Evolutionary conservation across 305 asterid genomes (phyloP).

Genomic region (Fraxinus sp.): DNA sequence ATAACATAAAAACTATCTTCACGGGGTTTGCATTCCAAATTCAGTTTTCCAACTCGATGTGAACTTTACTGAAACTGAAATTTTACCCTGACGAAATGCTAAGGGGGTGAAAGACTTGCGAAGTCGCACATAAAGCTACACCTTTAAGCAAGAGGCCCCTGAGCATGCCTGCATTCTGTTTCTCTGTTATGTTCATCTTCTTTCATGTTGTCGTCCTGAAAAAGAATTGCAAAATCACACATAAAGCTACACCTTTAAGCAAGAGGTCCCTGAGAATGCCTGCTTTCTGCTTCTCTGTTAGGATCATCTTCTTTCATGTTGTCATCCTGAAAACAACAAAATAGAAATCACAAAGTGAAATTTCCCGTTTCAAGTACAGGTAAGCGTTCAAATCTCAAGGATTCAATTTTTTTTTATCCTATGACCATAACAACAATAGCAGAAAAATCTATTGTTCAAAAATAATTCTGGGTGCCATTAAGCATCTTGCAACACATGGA

Average conservation of each 20-base stretch:
- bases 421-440: background rate
- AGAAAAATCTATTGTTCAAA: background rate
- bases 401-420: background rate
- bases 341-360: background rate
- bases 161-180: constrained; percentile 36
- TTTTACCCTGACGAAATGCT: background rate
- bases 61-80: constrained; percentile 5
- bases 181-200: constrained; percentile 39
- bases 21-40: constrained; percentile 14
- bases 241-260: constrained; percentile 24
- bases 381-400: background rate
- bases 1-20: constrained; percentile 27
- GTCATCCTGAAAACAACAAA: constrained; percentile 32
- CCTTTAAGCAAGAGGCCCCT: constrained; percentile 34
- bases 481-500: background rate
- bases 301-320: constrained; percentile 38
- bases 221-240: background rate
- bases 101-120: constrained; percentile 9
- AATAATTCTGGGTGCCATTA: background rate
- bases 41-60: constrained; percentile 11
- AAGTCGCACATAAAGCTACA: constrained; percentile 11
- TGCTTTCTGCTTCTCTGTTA: constrained; percentile 36
- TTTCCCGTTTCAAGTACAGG: background rate
- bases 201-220: constrained; percentile 37
- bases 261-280: constrained; percentile 38